Evolutionary conservation across 148 eudicot species (phyloP), one percentile per base, ranked within the genome.

Genomic region (Suaeda aralocaspica): DNA sequence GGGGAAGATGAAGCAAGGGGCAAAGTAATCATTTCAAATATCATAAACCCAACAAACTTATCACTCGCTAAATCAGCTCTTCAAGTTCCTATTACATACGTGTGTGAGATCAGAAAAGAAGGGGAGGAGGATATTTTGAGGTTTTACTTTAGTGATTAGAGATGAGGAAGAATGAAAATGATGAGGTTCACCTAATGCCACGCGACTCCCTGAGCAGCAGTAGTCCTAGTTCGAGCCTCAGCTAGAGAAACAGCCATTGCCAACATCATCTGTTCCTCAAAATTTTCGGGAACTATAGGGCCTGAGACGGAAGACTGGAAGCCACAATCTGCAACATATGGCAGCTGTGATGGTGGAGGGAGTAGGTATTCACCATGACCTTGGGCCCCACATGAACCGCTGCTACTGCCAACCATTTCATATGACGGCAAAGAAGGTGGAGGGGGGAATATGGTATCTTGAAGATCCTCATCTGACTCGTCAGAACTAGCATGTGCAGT

Each of bases 231-330:
- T 49, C 82, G 89, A 44, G 96, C 92, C 73, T 94, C 99, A 6
- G 99, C 96, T 34, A 94, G 69, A 2, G 99, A 94, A 73, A 89
- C 91, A 14, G 99, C 97, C 99, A 94, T 94, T 29, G 99, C 99
- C 77, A 94, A 74, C 99, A 94, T 91, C 99, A 94, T 87, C 81
- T 94, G 99, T 85, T 93, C 97, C 83, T 91, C 97, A 55, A 86
- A 91, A 72, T 79, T 88, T 74, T 91, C 95, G 0, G 94, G 97
- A 64, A 91, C 85, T 60, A 88, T 78, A 0, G 81, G 64, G 50
- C 78, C 82, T 2, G 82, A 55, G 18, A 46, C 59, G 31, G 67
- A 44, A 21, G 77, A 45, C 74, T 79, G 80, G 67, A 75, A 74
- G 36, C 74, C 66, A 41, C 77, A 74, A 25, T 80, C 83, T 36